These are phyloP conservation scores for Malassezia pachydermatis DNA, from an alignment of 1,284 basidiomycete genomes.

Conservation along the genomic window DNA sequence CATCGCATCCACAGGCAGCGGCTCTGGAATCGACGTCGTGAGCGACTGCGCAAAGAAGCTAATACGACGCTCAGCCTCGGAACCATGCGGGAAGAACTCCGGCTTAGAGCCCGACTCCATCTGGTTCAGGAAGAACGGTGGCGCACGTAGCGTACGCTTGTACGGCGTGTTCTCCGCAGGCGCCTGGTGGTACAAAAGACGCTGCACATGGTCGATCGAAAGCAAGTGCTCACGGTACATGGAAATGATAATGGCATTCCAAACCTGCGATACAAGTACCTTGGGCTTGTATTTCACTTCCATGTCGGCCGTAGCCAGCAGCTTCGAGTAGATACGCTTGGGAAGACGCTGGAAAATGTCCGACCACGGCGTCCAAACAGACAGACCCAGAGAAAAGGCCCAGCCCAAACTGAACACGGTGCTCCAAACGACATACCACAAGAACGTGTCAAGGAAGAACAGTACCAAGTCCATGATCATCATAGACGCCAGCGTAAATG, in stretches of 20 bases:
- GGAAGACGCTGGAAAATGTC: conserved; percentile 48
- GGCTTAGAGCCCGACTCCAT: conserved; percentile 45
- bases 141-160: conserved; percentile 47
- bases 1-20: conserved; percentile 47
- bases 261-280: conserved; percentile 48
- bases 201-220: conserved; percentile 48
- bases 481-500: conserved; percentile 45
- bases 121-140: conserved; percentile 48
- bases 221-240: conserved; percentile 49
- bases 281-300: conserved; percentile 49
- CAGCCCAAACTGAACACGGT: conserved; percentile 48
- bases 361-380: conserved; percentile 48
- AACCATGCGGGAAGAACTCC: conserved; percentile 48
- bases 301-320: conserved; percentile 47
- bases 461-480: conserved; percentile 46
- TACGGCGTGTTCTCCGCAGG: conserved; percentile 43
- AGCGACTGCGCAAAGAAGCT: conserved; percentile 48
- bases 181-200: conserved; percentile 48
- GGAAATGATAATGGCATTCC: conserved; percentile 49
- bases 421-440: conserved; percentile 49
- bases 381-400: conserved; percentile 47
- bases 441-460: conserved; percentile 48
- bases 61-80: conserved; percentile 48
- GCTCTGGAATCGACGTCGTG: conserved; percentile 43
- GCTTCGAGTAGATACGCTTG: conserved; percentile 48